phyloP scores from a whole-genome alignment of 2,329 filamentous ascomycete species.

The Phyllosticta ampelicida region DNA sequence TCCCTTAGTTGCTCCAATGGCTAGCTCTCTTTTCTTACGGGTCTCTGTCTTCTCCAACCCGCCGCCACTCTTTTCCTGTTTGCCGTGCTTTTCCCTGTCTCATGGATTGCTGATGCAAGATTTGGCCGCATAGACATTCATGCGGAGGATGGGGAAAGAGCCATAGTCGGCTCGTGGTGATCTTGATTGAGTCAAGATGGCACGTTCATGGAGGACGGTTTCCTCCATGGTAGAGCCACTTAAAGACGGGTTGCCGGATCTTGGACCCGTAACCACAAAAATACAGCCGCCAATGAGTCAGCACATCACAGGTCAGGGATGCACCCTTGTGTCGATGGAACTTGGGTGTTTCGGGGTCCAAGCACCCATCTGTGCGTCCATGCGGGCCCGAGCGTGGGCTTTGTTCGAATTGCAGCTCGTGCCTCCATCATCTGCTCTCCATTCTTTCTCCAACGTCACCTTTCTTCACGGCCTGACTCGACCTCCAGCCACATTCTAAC shows the following conservation, averaged over 20 bases:
- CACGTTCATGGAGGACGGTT: background rate
- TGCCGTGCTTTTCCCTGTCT: background rate
- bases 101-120: background rate
- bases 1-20: background rate
- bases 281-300: background rate
- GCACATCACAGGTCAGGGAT: background rate
- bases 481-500: background rate
- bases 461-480: background rate
- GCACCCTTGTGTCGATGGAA: background rate
- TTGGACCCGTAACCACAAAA: background rate
- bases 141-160: no score
- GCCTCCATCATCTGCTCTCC: background rate
- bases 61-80: background rate
- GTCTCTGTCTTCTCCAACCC: background rate
- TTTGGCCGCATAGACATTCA: background rate
- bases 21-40: background rate
- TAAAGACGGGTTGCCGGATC: background rate
- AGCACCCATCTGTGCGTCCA: background rate
- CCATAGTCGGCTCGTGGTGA: background rate
- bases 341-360: background rate
- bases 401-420: constrained; percentile 1
- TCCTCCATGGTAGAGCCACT: background rate
- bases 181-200: background rate
- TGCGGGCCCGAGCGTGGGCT: background rate
- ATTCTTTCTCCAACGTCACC: constrained; percentile 1